phyloP scores from a whole-genome alignment of 306 rosid genomes.

The Gastrolobium bilobum region DNA sequence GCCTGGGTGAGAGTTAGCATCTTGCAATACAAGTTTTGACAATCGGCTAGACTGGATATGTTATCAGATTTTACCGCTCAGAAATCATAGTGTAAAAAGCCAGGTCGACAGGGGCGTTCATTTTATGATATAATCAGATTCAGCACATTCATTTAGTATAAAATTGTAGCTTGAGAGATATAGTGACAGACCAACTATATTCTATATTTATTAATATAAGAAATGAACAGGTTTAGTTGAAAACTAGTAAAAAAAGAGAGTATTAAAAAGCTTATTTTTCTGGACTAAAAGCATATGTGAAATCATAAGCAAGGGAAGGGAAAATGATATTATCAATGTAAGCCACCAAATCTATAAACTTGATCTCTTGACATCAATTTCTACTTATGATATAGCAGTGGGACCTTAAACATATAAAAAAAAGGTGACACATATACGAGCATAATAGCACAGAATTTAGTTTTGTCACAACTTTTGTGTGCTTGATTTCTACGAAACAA shows the following conservation, averaged over 20 bases:
- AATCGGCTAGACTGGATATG: too few relatives aligned
- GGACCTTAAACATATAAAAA: conserved; percentile 16
- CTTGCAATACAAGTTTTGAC: too few relatives aligned
- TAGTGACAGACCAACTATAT: conserved; percentile 5
- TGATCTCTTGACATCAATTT: conserved; percentile 10
- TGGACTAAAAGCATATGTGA: neutral
- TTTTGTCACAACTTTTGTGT: neutral
- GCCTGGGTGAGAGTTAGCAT: too few relatives aligned
- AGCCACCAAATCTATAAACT: neutral
- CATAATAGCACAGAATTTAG: neutral
- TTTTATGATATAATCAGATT: neutral
- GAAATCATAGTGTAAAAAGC: too few relatives aligned
- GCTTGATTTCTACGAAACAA: neutral
- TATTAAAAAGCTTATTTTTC: neutral
- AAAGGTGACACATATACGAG: neutral
- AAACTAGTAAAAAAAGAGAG: neutral
- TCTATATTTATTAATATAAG: conserved; percentile 1
- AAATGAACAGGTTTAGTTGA: conserved; percentile 6
- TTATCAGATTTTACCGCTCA: too few relatives aligned
- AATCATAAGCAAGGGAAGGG: neutral
- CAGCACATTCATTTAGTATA: neutral
- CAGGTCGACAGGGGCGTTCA: too few relatives aligned
- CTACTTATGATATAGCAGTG: neutral
- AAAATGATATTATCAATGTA: conserved; percentile 17
- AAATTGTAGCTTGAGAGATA: neutral